Evolutionary conservation across 495 filamentous ascomycete species (phyloP).

Genomic region (Arthonia radiata): DNA sequence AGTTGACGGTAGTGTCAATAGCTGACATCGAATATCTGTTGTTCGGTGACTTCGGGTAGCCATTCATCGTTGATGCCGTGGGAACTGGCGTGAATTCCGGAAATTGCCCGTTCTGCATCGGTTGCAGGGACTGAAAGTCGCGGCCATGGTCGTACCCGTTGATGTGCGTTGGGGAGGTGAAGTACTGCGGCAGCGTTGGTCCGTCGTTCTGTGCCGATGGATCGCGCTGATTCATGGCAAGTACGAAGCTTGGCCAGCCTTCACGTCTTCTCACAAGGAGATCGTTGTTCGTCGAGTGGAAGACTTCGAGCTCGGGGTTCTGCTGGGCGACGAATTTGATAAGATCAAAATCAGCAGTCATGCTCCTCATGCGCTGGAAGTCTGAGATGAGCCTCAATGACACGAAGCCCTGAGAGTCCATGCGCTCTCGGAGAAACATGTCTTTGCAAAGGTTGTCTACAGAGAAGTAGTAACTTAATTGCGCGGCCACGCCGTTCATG

Average conservation of each 20-base stretch:
- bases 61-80: too few species aligned
- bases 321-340: slow-evolving; percentile 48
- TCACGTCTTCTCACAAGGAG: slow-evolving; percentile 58
- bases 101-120: too few species aligned
- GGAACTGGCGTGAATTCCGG: too few species aligned
- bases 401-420: slow-evolving; percentile 93
- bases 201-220: slow-evolving; percentile 33
- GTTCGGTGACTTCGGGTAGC: slow-evolving; percentile 6
- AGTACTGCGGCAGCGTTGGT: too few species aligned
- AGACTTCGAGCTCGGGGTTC: slow-evolving; percentile 44
- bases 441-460: slow-evolving; percentile 93
- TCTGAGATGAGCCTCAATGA: slow-evolving; percentile 44
- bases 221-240: slow-evolving; percentile 35
- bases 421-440: slow-evolving; percentile 60
- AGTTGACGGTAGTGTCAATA: too few species aligned
- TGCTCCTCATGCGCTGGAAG: slow-evolving; percentile 61
- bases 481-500: too few species aligned
- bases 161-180: too few species aligned
- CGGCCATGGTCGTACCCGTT: too few species aligned
- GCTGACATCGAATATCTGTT: too few species aligned
- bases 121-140: too few species aligned
- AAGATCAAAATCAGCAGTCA: slow-evolving; percentile 47
- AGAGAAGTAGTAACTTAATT: slow-evolving; percentile 97
- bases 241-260: slow-evolving; percentile 60
- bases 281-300: slow-evolving; percentile 40